Base-by-base conservation (phyloP, 2,329 filamentous ascomycete species). In the Epichloe amarillans region DNA sequence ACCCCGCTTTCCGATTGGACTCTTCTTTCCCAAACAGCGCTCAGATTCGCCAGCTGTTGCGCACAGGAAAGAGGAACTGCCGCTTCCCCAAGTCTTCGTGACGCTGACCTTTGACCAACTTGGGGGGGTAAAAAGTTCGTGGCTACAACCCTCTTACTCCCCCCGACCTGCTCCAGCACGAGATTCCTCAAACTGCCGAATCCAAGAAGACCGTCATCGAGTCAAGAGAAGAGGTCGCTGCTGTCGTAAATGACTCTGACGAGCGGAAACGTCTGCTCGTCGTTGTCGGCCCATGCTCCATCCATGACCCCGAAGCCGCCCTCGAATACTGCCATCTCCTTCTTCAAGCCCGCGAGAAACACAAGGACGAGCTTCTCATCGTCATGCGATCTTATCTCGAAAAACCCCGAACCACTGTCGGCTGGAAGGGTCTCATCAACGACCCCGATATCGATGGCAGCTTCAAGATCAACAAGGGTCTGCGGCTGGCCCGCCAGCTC, bases 371-470 rank as follows among this genome's bases (percentile, higher is more conserved):
- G 49, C 78, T 98, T 44, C 83, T 83, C 67, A 86, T 98, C 66
- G 84, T 98, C 63, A 98, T 98, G 93, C 88, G 93, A 61, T 89
- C 90, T 64, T 98, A 98, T 79, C 84, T 98, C 49, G 93, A 98
- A 77, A 98, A 98, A 78, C 93, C 93, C 41, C 84, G 93, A 54
- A 98, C 93, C 47, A 98, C 93, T 0, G 91, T 98, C 46, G 93
- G 93, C 65, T 98, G 93, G 93, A 98, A 98, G 74, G 93, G 93
- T 49, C 77, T 98, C 67, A 96, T 98, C 77, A 98, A 98, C 71
- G 93, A 98, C 69, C 93, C 93, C 2, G 90, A 97, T 63, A 95
- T 98, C 66, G 88, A 98, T 69, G 84, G 91, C 67, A 93, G 85
- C 64, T 98, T 86, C 84, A 81, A 95, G 73, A 98, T 98, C 75